These are phyloP conservation scores for Capronia americana DNA, from an alignment of 2,329 filamentous ascomycete genomes.

Conservation along the genomic window DNA sequence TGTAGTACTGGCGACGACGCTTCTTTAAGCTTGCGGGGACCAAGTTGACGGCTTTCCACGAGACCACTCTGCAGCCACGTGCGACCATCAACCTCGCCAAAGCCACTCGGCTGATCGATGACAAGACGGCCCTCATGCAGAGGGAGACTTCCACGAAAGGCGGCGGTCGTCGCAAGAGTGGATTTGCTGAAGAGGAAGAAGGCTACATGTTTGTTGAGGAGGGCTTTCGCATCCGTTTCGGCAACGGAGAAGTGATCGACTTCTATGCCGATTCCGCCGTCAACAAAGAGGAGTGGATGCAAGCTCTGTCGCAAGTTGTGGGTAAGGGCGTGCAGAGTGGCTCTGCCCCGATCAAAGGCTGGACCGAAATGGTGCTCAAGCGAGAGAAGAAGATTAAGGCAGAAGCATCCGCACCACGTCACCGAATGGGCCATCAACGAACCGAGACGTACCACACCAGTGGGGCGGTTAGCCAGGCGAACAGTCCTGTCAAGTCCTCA, in stretches of 20 bases:
- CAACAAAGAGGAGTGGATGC: constrained; percentile 96
- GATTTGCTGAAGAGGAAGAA: constrained; percentile 97
- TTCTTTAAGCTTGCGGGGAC: constrained; percentile 94
- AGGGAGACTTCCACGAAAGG: constrained; percentile 79
- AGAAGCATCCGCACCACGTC: constrained; percentile 25
- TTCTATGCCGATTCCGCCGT: constrained; percentile 91
- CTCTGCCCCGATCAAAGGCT: constrained; percentile 57
- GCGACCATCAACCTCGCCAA: constrained; percentile 97
- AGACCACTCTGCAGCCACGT: constrained; percentile 90
- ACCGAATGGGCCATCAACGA: constrained; percentile 34
- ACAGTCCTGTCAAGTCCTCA: constrained; percentile 35
- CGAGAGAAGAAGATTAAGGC: constrained; percentile 47
- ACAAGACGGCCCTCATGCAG: constrained; percentile 81
- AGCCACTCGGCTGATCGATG: constrained; percentile 90
- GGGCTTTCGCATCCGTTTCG: constrained; percentile 97
- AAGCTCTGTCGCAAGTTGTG: constrained; percentile 75
- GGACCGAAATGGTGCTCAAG: constrained; percentile 66
- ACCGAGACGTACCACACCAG: constrained; percentile 40
- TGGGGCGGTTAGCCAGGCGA: constrained; percentile 34
- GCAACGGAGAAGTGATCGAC: constrained; percentile 97
- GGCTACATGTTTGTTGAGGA: constrained; percentile 99
- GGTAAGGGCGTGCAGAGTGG: constrained; percentile 54
- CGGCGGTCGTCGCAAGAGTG: constrained; percentile 85
- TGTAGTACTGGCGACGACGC: constrained; percentile 92
- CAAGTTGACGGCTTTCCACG: constrained; percentile 94